Evolutionary conservation across 345 rosid species (phyloP), one percentile per base, ranked within the genome.

Genomic region (Pseudoturritis turrita): DNA sequence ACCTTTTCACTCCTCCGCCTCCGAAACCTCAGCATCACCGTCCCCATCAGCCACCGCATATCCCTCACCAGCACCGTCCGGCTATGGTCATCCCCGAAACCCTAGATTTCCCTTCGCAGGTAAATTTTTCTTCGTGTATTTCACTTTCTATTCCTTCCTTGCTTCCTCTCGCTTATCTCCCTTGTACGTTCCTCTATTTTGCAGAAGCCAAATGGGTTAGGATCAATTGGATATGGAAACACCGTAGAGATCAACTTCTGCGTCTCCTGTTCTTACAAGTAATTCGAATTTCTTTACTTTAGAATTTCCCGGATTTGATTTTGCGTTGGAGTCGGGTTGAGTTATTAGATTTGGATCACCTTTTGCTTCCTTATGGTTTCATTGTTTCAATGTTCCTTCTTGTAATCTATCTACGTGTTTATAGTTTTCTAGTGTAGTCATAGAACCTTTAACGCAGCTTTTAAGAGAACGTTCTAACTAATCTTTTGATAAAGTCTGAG

Each of bases 231-330:
- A 7, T 71, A 84, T 55, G 97, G 94, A 49, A 80, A 73, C 43
- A 82, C 90, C 0, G 88, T 93, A 28, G 77, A 81, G 59, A 93
- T 93, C 60, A 81, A 83, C 73, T 90, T 90, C 65, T 90, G 98
- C 65, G 86, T 89, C 55, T 93, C 98, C 40, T 93, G 98, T 77
- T 87, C 97, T 17, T 93, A 78, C 80, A 86, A 82, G 97, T 89
- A 62, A 36, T 6, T 62, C 9, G 2, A 0, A 6, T 47, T 12
- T 60, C 62, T 40, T 52, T 25, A 25, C 37, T 9, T 50, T 39
- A 22, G 9, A n/a, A 14, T 13, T 12, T 33, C 15, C 35, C 55
- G 0, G 39, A 41, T 62, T 71, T 25, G 25, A 45, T 18, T 45
- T 45, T 45, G 22, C 50, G 21, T 7, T 15, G 58, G 29, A 8